Evolutionary conservation across 257 asterid genomes (phyloP).

Genomic region (Plantago elongata): DNA sequence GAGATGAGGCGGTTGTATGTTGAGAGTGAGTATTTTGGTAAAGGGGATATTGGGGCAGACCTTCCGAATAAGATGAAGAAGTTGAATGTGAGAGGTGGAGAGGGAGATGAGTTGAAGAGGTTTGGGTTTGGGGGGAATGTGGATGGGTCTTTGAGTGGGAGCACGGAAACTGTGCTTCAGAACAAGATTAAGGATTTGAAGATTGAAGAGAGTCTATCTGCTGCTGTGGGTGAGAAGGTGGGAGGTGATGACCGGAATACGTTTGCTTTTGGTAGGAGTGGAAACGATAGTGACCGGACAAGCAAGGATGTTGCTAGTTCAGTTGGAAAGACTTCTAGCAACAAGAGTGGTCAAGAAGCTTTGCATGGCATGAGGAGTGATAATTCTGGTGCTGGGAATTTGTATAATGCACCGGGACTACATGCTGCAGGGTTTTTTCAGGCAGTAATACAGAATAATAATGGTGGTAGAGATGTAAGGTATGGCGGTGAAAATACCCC

Average conservation of each 20-base stretch:
- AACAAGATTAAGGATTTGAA: slow-evolving; percentile 31
- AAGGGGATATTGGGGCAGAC: slow-evolving; percentile 24
- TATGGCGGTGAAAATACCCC: slow-evolving; percentile 27
- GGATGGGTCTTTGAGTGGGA: slow-evolving; percentile 20
- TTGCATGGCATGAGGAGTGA: slow-evolving; percentile 21
- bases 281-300: too few species aligned
- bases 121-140: slow-evolving; percentile 22
- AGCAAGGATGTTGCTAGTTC: slow-evolving; percentile 16
- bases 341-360: slow-evolving; percentile 22
- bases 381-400: slow-evolving; percentile 27
- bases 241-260: slow-evolving; percentile 20
- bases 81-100: slow-evolving; percentile 45
- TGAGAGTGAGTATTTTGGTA: slow-evolving; percentile 30
- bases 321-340: slow-evolving; percentile 19
- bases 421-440: slow-evolving; percentile 41
- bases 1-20: slow-evolving; percentile 55
- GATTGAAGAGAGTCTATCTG: slow-evolving; percentile 25
- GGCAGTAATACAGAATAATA: slow-evolving; percentile 31
- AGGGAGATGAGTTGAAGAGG: slow-evolving; percentile 20
- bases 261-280: slow-evolving; percentile 11
- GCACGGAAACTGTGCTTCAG: slow-evolving; percentile 26
- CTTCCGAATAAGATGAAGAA: slow-evolving; percentile 55
- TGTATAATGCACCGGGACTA: slow-evolving; percentile 27
- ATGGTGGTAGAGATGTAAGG: slow-evolving; percentile 24
- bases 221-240: slow-evolving; percentile 24